Evolutionary conservation across 108 stramenopile genomes (phyloP).

Genomic region (Nitzschia sp.): DNA sequence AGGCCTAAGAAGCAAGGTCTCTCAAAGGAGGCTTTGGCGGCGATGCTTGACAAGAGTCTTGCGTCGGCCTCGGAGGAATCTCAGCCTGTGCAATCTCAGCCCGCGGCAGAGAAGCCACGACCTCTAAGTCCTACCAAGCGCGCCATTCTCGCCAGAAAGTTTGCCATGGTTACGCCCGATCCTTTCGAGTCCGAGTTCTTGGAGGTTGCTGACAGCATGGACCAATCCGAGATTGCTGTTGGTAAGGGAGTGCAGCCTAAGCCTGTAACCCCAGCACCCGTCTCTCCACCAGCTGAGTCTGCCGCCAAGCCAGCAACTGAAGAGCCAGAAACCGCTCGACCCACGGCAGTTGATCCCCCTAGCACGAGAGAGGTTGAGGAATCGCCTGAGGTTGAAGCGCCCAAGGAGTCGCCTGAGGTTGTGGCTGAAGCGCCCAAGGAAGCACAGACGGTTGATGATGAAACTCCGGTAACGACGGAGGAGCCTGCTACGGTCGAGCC

Average conservation of each 20-base stretch:
- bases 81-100: too few relatives aligned
- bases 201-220: background rate
- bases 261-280: background rate
- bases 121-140: background rate
- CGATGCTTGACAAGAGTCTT: background rate
- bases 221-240: too few relatives aligned
- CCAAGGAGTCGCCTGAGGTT: background rate
- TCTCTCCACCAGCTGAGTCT: background rate
- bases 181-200: background rate
- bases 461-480: too few relatives aligned
- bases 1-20: background rate
- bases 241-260: background rate
- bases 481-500: too few relatives aligned
- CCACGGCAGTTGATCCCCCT: too few relatives aligned
- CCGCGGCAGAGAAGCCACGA: too few relatives aligned
- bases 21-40: background rate
- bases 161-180: background rate
- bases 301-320: background rate
- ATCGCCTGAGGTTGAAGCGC: background rate
- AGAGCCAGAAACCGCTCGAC: too few relatives aligned
- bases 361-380: too few relatives aligned
- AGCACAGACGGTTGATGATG: too few relatives aligned
- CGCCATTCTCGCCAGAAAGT: background rate
- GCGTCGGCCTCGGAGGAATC: background rate
- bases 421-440: background rate